Conservation (phyloP, 495 filamentous ascomycete species). For the Coniosporium apollinis region DNA sequence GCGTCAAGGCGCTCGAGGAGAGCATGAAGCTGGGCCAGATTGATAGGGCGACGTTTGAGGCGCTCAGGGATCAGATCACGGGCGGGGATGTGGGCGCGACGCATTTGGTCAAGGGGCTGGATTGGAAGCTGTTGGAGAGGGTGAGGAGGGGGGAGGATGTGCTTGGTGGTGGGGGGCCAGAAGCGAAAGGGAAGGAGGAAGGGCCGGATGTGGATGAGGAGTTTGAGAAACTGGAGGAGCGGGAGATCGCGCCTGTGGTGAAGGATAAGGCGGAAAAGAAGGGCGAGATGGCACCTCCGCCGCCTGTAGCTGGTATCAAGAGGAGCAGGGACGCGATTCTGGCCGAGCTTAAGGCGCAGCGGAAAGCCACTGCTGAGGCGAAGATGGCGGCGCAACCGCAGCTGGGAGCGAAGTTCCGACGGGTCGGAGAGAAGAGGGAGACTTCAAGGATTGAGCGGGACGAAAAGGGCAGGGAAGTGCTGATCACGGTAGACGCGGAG, state of each 20-base stretch:
- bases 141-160: conserved; percentile 35
- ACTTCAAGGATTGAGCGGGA: conserved; percentile 61
- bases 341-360: conserved; percentile 59
- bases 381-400: conserved; percentile 32
- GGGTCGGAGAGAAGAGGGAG: conserved; percentile 48
- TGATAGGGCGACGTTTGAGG: conserved; percentile 54
- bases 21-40: conserved; percentile 71
- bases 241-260: conserved; percentile 38
- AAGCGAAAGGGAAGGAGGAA: conserved; percentile 6
- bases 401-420: conserved; percentile 67
- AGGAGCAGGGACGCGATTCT: conserved; percentile 70
- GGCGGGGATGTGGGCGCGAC: conserved; percentile 67
- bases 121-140: conserved; percentile 62
- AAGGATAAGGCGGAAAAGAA: conserved; percentile 53
- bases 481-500: conserved; percentile 72
- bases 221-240: conserved; percentile 55
- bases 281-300: conserved; percentile 52
- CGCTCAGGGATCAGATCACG: conserved; percentile 54
- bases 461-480: conserved; percentile 58
- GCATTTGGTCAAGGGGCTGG: conserved; percentile 82
- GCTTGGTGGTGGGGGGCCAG: conserved; percentile 3
- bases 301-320: conserved; percentile 44
- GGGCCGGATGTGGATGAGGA: conserved; percentile 53
- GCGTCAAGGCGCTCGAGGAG: conserved; percentile 67
- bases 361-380: conserved; percentile 39